Evolutionary conservation across 768 basidiomycete species (phyloP).

Genomic region (Pleurotus giganteus): DNA sequence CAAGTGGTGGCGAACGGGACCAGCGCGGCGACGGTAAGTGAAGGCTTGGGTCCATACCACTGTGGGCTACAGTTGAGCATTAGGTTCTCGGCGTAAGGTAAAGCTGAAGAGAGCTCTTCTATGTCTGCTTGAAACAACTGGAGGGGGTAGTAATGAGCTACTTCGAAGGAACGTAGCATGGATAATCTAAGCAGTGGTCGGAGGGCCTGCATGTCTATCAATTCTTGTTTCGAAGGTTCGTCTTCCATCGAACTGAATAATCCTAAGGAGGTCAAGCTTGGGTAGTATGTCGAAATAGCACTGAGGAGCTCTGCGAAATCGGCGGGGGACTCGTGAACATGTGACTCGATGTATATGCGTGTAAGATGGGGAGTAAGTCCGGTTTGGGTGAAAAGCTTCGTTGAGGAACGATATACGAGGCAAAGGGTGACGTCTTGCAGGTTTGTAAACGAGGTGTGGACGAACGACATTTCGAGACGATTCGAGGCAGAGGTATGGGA

Average conservation of each 20-base stretch:
- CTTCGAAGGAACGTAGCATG: neutral
- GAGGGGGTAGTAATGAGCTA: neutral
- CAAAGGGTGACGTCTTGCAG: neutral
- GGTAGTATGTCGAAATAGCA: neutral
- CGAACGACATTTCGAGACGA: neutral
- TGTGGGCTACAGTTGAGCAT: constrained; percentile 9
- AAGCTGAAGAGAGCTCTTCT: neutral
- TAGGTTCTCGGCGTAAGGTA: neutral
- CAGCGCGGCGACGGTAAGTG: neutral
- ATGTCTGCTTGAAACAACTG: neutral
- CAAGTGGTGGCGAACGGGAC: too few relatives aligned
- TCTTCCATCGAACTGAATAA: neutral
- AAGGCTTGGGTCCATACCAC: constrained; percentile 20
- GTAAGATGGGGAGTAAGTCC: neutral
- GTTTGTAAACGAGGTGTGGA: neutral
- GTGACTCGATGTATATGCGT: neutral
- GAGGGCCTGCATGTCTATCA: neutral
- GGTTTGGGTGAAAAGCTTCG: neutral
- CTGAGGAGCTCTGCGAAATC: neutral
- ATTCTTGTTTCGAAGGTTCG: neutral
- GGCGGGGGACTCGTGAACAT: neutral
- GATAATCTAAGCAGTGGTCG: neutral
- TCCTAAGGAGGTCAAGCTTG: neutral
- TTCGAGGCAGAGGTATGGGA: neutral
- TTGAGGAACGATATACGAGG: neutral